Evolutionary conservation across 495 filamentous ascomycete species (phyloP), one percentile per base, ranked within the genome.

Genomic region (Hypomontagnella submonticulosa): DNA sequence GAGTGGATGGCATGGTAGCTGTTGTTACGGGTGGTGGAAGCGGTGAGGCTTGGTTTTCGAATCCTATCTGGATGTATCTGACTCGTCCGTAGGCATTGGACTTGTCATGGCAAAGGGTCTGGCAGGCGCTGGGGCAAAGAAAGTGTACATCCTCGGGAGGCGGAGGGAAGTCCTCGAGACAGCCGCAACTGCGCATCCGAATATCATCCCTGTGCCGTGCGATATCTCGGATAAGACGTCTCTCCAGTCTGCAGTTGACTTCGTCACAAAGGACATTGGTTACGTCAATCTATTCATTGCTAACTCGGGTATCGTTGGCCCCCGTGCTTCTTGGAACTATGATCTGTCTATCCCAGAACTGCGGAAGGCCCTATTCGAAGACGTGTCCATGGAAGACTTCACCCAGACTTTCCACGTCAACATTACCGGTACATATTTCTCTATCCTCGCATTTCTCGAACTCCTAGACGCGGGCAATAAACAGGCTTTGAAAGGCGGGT

Each of bases 81-180:
- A 53, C 13, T 13, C 0, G 23, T 18, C 18, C n/a, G 30, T 13
- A 87, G 86, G 86, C 4, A 84, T 88, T 55, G 87, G 87, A 4
- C 63, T 80, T 0, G 80, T 80, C 70, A 89, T 89, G 79, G 78
- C 87, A 4, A 78, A 78, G 58, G 86, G 84, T 4, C 78, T 90
- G 6, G 86, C 76, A 0, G 60, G 64, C 16, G 85, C 86, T 61
- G 87, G 87, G 5, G 87, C 88, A n/a, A 63, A 72, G 9, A 88
- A 84, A 73, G 83, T 90, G 33, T 90, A 88, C 76, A 87, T 90
- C 61, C 58, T 88, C 30, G 87, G 86, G 16, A 76, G 88, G 10
- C 80, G 85, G 10, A 66, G 75, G 49, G 80, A 85, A 19, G 64
- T 79, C 1, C 80, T 87, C 7, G 72, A 84, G 30, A 70, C 74